Evolutionary conservation across 192 early-diverging fungal species (phyloP).

Genomic region (Chytriomyces sp.): DNA sequence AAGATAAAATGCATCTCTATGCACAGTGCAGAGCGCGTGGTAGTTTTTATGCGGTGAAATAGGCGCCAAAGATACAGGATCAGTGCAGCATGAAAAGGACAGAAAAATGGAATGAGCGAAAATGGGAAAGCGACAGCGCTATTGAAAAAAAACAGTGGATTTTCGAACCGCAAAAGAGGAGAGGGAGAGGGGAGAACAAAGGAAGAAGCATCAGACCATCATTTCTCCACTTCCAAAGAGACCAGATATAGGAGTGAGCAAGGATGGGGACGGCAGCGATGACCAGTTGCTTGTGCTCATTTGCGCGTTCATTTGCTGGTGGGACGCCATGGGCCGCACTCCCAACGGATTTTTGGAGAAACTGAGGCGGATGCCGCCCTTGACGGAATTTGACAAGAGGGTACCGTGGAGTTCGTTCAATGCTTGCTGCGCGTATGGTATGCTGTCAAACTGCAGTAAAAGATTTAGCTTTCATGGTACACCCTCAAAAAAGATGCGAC

Average conservation of each 20-base stretch:
- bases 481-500: conserved; percentile 1
- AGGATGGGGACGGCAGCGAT: conserved; percentile 14
- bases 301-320: background rate
- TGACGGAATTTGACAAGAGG: conserved; percentile 79
- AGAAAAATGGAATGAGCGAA: conserved; percentile 2
- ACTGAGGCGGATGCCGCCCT: conserved; percentile 93
- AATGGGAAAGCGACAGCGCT: background rate
- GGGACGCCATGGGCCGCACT: conserved; percentile 56
- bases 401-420: conserved; percentile 87
- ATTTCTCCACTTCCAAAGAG: background rate
- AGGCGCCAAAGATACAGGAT: background rate
- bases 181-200: background rate
- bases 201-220: background rate
- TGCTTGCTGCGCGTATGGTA: conserved; percentile 87
- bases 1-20: conserved; percentile 1
- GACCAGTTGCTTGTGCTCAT: background rate
- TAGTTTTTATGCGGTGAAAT: too few relatives aligned
- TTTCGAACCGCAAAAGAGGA: background rate
- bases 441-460: conserved; percentile 80
- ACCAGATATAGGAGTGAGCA: conserved; percentile 11
- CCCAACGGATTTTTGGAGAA: conserved; percentile 98
- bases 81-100: background rate
- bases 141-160: conserved; percentile 11
- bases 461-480: conserved; percentile 3
- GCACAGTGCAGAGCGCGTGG: background rate